Conservation (phyloP, 305 asterid species). For the Petunia hybrid region DNA sequence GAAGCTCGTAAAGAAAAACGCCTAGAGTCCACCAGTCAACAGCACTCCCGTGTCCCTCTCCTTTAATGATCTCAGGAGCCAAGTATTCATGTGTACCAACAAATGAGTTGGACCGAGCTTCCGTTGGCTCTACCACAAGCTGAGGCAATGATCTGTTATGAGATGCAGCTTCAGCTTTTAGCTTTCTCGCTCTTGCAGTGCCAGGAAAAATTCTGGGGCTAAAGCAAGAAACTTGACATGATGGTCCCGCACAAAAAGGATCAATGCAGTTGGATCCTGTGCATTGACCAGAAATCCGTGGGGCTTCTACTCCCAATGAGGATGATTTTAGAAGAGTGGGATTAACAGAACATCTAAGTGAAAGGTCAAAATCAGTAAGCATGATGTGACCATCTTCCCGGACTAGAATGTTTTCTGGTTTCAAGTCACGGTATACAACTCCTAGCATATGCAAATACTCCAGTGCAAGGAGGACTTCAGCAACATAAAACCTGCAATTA, state of each 20-base stretch:
- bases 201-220: constrained; percentile 52
- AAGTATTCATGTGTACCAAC: constrained; percentile 80
- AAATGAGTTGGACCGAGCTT: constrained; percentile 76
- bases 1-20: constrained; percentile 68
- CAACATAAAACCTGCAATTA: constrained; percentile 70
- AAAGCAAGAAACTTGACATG: constrained; percentile 70
- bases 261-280: constrained; percentile 76
- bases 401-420: constrained; percentile 75
- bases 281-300: constrained; percentile 66
- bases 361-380: constrained; percentile 77
- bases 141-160: constrained; percentile 58
- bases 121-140: constrained; percentile 76
- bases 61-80: constrained; percentile 69
- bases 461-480: constrained; percentile 78
- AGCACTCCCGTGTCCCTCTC: constrained; percentile 78
- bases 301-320: constrained; percentile 50
- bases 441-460: constrained; percentile 85
- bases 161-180: constrained; percentile 48
- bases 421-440: constrained; percentile 70
- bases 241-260: constrained; percentile 65
- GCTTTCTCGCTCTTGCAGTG: constrained; percentile 51
- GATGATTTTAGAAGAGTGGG: constrained; percentile 60
- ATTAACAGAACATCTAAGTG: constrained; percentile 61
- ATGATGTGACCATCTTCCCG: constrained; percentile 78
- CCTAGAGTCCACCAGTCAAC: constrained; percentile 90